Evolutionary conservation across 1,284 basidiomycete genomes (phyloP), one percentile per base, ranked within the genome.

Genomic region (Stygiomarasmius scandens): DNA sequence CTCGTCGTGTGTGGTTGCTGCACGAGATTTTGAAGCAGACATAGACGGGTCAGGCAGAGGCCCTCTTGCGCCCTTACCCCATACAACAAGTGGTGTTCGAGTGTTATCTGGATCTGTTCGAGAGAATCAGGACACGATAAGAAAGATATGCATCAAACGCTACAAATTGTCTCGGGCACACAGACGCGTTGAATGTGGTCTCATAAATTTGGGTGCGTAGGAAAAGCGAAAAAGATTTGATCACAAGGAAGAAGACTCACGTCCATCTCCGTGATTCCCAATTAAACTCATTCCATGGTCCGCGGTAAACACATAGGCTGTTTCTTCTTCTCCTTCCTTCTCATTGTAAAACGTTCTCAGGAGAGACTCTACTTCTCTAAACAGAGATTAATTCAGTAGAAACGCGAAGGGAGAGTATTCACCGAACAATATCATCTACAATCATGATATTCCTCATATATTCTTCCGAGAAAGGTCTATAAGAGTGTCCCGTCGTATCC

Each of bases 221-320:
- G n/a, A n/a, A n/a, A n/a, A n/a, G n/a, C n/a, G n/a, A n/a, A n/a
- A n/a, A n/a, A n/a, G 14, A 56, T 54, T 55, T n/a, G 52, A 46
- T 52, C 24, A 53, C 27, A 22, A 27, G 16, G 22, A 48, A 10
- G 32, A 24, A 6, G 29, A 73, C 79, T 67, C 64, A 91, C 90
- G 87, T 27, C 93, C 93, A 65, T 96, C 93, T 2, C 93, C 93
- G 61, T 96, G 93, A 66, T 95, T 96, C 24, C 93, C 93, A 56
- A 94, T 90, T 45, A 80, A 83, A 8, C 89, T 92, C 93, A 96
- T 96, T 4, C 93, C 93, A 68, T 96, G 93, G 69, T 96, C 93
- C 0, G 94, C 91, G 2, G 92, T 95, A 68, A 96, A 95, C 43
- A 96, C 73, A 66, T 83, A 96, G 41, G 85, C 86, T 0, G 93